These are phyloP conservation scores for Daldinia sp. DNA, from an alignment of 2,329 filamentous ascomycete species.

Conservation along the genomic window DNA sequence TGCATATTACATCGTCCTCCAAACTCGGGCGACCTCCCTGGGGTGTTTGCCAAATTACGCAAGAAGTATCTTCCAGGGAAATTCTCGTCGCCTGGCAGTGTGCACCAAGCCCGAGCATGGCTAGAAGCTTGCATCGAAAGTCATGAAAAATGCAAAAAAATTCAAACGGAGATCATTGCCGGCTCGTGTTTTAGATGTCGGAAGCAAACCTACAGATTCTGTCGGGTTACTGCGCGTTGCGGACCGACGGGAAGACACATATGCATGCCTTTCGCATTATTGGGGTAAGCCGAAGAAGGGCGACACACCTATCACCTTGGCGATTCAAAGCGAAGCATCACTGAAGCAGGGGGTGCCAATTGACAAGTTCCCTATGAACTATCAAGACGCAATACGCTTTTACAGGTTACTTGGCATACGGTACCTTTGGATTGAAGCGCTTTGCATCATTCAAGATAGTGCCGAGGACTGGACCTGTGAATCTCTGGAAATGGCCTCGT, in stretches of 20 bases:
- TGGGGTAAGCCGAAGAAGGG: slow-evolving; percentile 10
- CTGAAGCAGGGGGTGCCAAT: neutral
- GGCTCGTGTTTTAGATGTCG: slow-evolving; percentile 6
- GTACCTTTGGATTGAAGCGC: slow-evolving; percentile 32
- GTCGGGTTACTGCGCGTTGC: neutral
- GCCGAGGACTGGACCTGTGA: slow-evolving; percentile 28
- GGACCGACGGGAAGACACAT: neutral
- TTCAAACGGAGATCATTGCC: neutral
- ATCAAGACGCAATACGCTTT: neutral
- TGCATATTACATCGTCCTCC: slow-evolving; percentile 4
- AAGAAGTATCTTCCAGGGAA: slow-evolving; percentile 2
- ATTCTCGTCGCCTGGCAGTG: neutral
- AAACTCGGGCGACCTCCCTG: neutral
- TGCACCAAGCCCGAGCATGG: neutral
- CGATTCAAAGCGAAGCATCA: neutral
- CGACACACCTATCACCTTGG: slow-evolving; percentile 4
- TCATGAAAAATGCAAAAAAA: slow-evolving; percentile 5
- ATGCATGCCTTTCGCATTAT: slow-evolving; percentile 10
- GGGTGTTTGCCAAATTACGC: neutral
- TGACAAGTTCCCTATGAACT: slow-evolving; percentile 1
- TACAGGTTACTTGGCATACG: slow-evolving; percentile 6
- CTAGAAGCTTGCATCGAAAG: slow-evolving; percentile 4
- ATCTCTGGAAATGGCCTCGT: slow-evolving; percentile 24
- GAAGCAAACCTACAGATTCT: neutral
- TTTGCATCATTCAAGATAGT: slow-evolving; percentile 31